Evolutionary conservation across 2,329 filamentous ascomycete species (phyloP).

Genomic region (Aspergillus luchuensis): DNA sequence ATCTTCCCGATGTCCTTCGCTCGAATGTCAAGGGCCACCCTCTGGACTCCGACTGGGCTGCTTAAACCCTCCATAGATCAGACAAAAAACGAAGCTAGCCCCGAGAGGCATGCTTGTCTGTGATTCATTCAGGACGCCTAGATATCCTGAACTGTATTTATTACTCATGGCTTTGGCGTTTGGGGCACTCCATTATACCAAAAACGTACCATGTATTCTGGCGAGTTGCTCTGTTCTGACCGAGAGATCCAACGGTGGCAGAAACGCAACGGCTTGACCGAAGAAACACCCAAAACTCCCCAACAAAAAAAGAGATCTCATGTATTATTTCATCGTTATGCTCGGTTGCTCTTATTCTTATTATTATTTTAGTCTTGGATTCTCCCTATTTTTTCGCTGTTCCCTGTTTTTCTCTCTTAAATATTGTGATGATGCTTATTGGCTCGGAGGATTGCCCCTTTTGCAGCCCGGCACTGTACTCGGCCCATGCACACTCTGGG

Average conservation of each 20-base stretch:
- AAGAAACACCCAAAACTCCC: slow-evolving; percentile 17
- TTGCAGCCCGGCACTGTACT: not conserved
- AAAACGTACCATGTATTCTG: slow-evolving; percentile 22
- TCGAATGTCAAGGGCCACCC: slow-evolving; percentile 44
- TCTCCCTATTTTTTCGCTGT: not conserved
- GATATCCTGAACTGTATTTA: slow-evolving; percentile 35
- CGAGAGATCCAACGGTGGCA: slow-evolving; percentile 15
- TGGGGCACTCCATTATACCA: slow-evolving; percentile 32
- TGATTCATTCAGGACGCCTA: slow-evolving; percentile 5
- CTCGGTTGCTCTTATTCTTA: slow-evolving; percentile 7
- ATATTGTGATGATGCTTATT: slow-evolving; percentile 10
- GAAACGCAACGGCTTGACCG: slow-evolving; percentile 3
- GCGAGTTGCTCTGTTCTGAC: slow-evolving; percentile 24
- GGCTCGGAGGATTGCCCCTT: not conserved
- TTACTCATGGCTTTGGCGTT: slow-evolving; percentile 39
- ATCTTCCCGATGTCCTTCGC: slow-evolving; percentile 36
- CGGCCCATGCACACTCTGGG: not conserved
- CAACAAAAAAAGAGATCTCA: slow-evolving; percentile 12
- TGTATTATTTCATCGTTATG: slow-evolving; percentile 19
- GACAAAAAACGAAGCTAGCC: not conserved
- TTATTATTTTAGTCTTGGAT: slow-evolving; percentile 2
- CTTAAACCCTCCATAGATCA: slow-evolving; percentile 25
- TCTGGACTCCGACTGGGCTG: slow-evolving; percentile 49
- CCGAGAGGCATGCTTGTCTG: slow-evolving; percentile 3
- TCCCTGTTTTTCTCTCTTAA: not conserved